Evolutionary conservation across 768 basidiomycete species (phyloP).

Genomic region (Leccinum olivaceopallidum): DNA sequence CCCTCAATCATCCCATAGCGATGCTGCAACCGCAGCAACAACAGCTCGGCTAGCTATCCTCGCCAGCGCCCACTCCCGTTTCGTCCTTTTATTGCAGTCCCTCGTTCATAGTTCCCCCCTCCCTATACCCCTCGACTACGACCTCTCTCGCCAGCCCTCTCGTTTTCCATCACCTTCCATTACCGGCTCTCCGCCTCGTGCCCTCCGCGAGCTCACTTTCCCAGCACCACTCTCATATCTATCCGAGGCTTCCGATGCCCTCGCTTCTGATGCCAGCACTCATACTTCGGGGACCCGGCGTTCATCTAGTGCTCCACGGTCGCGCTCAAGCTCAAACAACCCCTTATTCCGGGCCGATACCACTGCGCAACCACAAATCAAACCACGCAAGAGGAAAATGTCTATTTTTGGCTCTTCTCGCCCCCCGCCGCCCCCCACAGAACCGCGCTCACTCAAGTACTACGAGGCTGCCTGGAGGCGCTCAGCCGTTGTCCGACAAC

Average conservation of each 20-base stretch:
- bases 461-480: slow-evolving; percentile 55
- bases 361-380: slow-evolving; percentile 12
- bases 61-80: slow-evolving; percentile 67
- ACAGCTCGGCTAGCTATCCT: slow-evolving; percentile 46
- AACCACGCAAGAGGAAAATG: slow-evolving; percentile 20
- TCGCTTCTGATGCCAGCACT: slow-evolving; percentile 8
- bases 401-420: slow-evolving; percentile 41
- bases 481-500: slow-evolving; percentile 15
- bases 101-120: slow-evolving; percentile 61
- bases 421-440: slow-evolving; percentile 43
- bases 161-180: slow-evolving; percentile 17
- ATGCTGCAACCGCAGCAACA: slow-evolving; percentile 20
- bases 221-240: slow-evolving; percentile 68
- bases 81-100: slow-evolving; percentile 73
- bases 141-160: slow-evolving; percentile 33
- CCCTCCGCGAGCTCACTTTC: slow-evolving; percentile 62
- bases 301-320: slow-evolving; percentile 8
- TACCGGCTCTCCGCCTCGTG: slow-evolving; percentile 29
- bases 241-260: slow-evolving; percentile 20
- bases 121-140: slow-evolving; percentile 47
- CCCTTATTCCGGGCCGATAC: slow-evolving; percentile 25
- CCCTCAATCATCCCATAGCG: slow-evolving; percentile 31
- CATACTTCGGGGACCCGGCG: slow-evolving; percentile 7
- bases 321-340: slow-evolving; percentile 10
- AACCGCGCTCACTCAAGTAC: slow-evolving; percentile 45